Evolutionary conservation across 176 grass and related monocot genomes (phyloP), one percentile per base, ranked within the genome.

Genomic region (Eragrostis nindensis): DNA sequence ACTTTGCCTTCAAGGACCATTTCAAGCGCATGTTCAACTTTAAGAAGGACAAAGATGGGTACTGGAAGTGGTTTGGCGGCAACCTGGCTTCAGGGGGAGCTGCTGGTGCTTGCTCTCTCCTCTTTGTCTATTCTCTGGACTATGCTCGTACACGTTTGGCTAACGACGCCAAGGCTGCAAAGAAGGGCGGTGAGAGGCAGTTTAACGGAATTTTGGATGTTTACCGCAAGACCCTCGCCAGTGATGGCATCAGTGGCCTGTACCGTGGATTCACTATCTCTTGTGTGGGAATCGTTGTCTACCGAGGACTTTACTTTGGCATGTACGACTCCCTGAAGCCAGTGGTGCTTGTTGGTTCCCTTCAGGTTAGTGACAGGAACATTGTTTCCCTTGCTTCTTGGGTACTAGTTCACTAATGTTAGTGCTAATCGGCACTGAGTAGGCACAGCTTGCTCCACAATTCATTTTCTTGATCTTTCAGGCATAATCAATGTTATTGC

Each of bases 11-110:
- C 78, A 90, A 90, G 71, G 88, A 90, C 36, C 88, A 90, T 42
- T 90, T 90, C 72, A 90, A 90, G 74, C 84, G 88, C 84, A 90
- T 90, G 88, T 90, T 90, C 74, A 90, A 90, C 88, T 90, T 90
- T 14, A 90, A 90, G 66, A 90, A 90, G 66, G 88, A 90, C 72
- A 90, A 79, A 79, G 88, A 86, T 44, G 88, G 88, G 5, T 90
- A 90, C 73, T 90, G 88, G 88, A 90, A 90, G 66, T 90, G 88
- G 88, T 90, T 90, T 71, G 83, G 83, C 32, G 88, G 88, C 17
- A 90, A 90, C 61, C 79, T 90, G 21, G 88, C 88, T 50, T 90
- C 88, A 45, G 88, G 88, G 73, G 88, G 88, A 69, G 88, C 88
- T 41, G 88, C 88, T 68, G 88, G 88, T 68, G 84, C 88, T 57